phyloP scores from a whole-genome alignment of 768 basidiomycete genomes.

The Lactarius quietus region DNA sequence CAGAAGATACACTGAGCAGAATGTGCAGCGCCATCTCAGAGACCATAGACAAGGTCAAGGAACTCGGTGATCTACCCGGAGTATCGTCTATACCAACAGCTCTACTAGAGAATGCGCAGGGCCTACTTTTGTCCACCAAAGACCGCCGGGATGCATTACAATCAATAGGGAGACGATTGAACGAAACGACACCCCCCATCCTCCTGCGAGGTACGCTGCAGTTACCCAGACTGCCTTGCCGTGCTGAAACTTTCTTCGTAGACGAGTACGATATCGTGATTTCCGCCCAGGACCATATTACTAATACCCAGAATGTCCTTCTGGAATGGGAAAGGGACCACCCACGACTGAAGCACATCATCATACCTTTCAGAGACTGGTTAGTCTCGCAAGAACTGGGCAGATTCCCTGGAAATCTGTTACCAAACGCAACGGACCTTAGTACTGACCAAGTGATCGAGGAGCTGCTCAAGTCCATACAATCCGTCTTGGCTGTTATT shows the following conservation, averaged over 20 bases:
- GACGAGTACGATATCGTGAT: slow-evolving; percentile 17
- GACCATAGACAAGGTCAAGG: slow-evolving; percentile 16
- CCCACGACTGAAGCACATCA: slow-evolving; percentile 33
- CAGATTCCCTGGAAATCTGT: neutral
- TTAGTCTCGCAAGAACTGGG: slow-evolving; percentile 23
- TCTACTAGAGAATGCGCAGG: slow-evolving; percentile 7
- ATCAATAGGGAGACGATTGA: neutral
- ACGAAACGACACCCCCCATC: neutral
- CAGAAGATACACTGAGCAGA: slow-evolving; percentile 7
- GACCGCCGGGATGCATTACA: neutral
- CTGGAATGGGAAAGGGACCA: slow-evolving; percentile 20
- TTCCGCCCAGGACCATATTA: slow-evolving; percentile 12
- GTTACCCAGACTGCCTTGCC: neutral
- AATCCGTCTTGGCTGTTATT: slow-evolving; percentile 49
- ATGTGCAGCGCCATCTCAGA: slow-evolving; percentile 20
- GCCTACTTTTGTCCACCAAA: slow-evolving; percentile 11
- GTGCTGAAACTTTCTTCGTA: slow-evolving; percentile 1
- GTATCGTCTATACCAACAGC: slow-evolving; percentile 8
- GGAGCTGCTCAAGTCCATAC: slow-evolving; percentile 60
- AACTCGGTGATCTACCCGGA: slow-evolving; percentile 9
- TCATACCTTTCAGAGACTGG: slow-evolving; percentile 35
- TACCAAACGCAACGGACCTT: slow-evolving; percentile 17
- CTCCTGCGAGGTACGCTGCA: slow-evolving; percentile 17
- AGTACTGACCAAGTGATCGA: slow-evolving; percentile 50
- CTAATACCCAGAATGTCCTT: slow-evolving; percentile 3